A percentile compares a stretch with the other conserved stretches of the same genome.
These are phyloP conservation scores for Cadophora gregata DNA, from an alignment of 2,329 filamentous ascomycete genomes.

Conservation along the genomic window DNA sequence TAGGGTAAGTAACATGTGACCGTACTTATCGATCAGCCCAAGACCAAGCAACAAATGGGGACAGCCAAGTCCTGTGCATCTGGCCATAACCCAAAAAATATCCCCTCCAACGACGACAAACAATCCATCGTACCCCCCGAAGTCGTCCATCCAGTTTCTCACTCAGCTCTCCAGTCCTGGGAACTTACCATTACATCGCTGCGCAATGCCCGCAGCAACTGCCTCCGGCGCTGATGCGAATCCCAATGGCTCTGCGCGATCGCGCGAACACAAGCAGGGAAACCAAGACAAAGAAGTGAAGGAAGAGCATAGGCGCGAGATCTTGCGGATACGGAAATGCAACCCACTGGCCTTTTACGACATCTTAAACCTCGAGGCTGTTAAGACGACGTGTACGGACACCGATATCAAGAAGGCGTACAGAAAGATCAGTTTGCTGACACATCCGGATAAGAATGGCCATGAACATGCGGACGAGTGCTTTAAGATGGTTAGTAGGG, in stretches of 20 bases:
- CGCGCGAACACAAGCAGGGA: constrained; percentile 61
- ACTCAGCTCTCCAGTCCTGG: neutral
- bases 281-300: constrained; percentile 75
- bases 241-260: constrained; percentile 45
- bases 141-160: neutral
- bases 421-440: constrained; percentile 89
- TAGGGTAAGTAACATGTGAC: constrained; percentile 8
- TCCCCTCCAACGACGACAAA: constrained; percentile 22
- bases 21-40: constrained; percentile 1
- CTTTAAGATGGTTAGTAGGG: constrained; percentile 96
- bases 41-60: neutral
- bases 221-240: constrained; percentile 50
- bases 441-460: constrained; percentile 98
- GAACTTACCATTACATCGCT: constrained; percentile 4
- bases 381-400: constrained; percentile 72
- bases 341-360: constrained; percentile 91
- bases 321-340: constrained; percentile 87
- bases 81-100: constrained; percentile 18
- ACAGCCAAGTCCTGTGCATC: constrained; percentile 3
- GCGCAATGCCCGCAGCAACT: constrained; percentile 46
- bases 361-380: constrained; percentile 76
- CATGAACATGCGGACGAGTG: constrained; percentile 95
- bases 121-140: neutral
- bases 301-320: constrained; percentile 87
- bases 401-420: constrained; percentile 97